Conservation (phyloP, 1,284 basidiomycete species). For the Leccinum insolens region DNA sequence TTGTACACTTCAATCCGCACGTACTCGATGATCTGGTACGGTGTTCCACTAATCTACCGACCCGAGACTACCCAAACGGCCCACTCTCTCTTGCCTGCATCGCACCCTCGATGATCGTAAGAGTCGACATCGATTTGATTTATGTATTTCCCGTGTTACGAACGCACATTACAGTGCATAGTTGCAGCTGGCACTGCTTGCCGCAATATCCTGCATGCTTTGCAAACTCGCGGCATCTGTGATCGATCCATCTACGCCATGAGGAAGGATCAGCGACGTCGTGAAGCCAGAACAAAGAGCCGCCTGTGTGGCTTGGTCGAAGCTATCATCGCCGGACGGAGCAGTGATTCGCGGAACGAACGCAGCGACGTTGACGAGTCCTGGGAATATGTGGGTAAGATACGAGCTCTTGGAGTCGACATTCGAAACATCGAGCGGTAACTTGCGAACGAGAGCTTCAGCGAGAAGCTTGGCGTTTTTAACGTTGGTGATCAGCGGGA, state of each 20-base stretch:
- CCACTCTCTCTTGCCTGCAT: too few relatives aligned
- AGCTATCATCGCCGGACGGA: constrained; percentile 60
- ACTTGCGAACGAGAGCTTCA: constrained; percentile 90
- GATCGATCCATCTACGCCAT: constrained; percentile 65
- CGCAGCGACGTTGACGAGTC: constrained; percentile 86
- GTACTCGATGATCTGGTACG: too few relatives aligned
- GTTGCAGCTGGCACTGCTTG: constrained; percentile 77
- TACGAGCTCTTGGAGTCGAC: constrained; percentile 97
- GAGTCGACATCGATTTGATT: too few relatives aligned
- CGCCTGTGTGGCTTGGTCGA: constrained; percentile 74
- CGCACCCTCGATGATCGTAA: too few relatives aligned
- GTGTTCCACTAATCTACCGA: too few relatives aligned
- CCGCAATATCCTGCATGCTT: constrained; percentile 65
- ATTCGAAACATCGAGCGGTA: constrained; percentile 76
- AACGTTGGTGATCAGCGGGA: constrained; percentile 97
- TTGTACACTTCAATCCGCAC: too few relatives aligned
- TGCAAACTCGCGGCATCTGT: constrained; percentile 73
- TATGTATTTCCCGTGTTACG: too few relatives aligned
- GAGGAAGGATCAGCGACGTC: constrained; percentile 77
- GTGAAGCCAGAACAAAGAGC: constrained; percentile 90
- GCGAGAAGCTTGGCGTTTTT: constrained; percentile 98
- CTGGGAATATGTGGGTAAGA: constrained; percentile 89
- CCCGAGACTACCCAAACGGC: too few relatives aligned
- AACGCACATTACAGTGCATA: constrained; percentile 72
- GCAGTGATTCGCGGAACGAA: constrained; percentile 82